Evolutionary conservation across 345 rosid species (phyloP).

Genomic region (Clarkia xantiana): DNA sequence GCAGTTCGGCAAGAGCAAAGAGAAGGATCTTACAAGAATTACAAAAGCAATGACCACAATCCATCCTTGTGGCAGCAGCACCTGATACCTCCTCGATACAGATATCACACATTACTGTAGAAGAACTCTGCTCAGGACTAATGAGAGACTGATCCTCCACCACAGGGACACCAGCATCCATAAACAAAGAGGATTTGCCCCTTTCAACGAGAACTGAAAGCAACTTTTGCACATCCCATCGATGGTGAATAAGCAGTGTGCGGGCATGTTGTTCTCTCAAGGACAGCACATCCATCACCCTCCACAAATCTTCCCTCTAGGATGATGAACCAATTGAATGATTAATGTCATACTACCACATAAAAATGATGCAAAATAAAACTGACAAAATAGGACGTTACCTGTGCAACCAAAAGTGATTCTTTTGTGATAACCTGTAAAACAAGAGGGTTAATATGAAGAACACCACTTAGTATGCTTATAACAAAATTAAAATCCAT

Average conservation of each 20-base stretch:
- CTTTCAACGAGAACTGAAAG: conserved; percentile 46
- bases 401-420: conserved; percentile 70
- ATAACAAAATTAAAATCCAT: background rate
- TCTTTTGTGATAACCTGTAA: conserved; percentile 66
- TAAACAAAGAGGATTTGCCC: conserved; percentile 42
- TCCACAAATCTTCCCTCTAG: conserved; percentile 45
- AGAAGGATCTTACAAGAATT: conserved; percentile 38
- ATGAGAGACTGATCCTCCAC: conserved; percentile 22
- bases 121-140: conserved; percentile 10
- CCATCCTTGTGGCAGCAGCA: conserved; percentile 52
- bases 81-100: conserved; percentile 62
- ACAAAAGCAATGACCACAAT: conserved; percentile 74
- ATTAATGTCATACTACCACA: background rate
- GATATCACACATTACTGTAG: conserved; percentile 39
- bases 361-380: background rate
- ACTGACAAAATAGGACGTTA: conserved; percentile 8
- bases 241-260: conserved; percentile 60
- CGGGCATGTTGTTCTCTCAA: conserved; percentile 71
- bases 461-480: background rate
- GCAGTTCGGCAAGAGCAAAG: background rate
- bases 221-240: conserved; percentile 73
- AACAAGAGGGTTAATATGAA: background rate
- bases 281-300: conserved; percentile 66
- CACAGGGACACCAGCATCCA: conserved; percentile 58
- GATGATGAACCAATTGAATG: background rate